Percentiles rank a stretch among this genome's conserved stretches.
phyloP scores from a whole-genome alignment of 2,329 filamentous ascomycete genomes.

The Fusarium xylarioides region DNA sequence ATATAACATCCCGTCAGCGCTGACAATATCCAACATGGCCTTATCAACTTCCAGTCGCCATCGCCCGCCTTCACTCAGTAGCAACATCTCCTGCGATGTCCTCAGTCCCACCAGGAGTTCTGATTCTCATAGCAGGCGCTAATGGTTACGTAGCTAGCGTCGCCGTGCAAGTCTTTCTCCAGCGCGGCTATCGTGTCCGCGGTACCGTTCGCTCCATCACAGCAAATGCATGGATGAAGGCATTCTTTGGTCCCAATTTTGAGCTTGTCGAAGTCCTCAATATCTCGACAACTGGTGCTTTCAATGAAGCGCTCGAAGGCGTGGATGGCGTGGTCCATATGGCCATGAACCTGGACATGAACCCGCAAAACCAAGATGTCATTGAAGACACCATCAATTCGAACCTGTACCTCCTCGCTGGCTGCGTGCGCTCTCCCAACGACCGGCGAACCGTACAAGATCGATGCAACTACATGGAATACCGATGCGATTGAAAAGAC shows the following conservation, averaged over 20 bases:
- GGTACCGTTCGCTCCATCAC: neutral
- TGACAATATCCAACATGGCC: no score
- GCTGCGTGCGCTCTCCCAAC: no score
- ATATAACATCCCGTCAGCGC: neutral
- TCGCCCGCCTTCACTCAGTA: neutral
- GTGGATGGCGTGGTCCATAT: neutral
- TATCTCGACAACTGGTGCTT: neutral
- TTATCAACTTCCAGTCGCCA: fast-evolving
- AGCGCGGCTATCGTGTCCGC: neutral
- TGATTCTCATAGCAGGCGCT: neutral
- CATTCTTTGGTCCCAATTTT: neutral
- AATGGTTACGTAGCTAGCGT: neutral
- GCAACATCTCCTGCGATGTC: no score
- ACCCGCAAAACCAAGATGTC: neutral
- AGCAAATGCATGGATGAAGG: neutral
- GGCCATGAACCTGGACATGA: neutral
- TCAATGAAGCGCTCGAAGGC: neutral
- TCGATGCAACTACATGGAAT: no score
- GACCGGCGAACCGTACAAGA: no score
- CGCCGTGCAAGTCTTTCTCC: neutral
- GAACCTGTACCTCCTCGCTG: neutral
- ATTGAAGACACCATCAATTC: neutral
- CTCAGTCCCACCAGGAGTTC: no score
- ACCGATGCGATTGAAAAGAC: neutral
- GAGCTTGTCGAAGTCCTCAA: neutral